Percentiles rank a stretch among this genome's conserved stretches.
These are phyloP conservation scores for Staphylotrichum tortipilum DNA, from an alignment of 495 filamentous ascomycete species.

Conservation along the genomic window DNA sequence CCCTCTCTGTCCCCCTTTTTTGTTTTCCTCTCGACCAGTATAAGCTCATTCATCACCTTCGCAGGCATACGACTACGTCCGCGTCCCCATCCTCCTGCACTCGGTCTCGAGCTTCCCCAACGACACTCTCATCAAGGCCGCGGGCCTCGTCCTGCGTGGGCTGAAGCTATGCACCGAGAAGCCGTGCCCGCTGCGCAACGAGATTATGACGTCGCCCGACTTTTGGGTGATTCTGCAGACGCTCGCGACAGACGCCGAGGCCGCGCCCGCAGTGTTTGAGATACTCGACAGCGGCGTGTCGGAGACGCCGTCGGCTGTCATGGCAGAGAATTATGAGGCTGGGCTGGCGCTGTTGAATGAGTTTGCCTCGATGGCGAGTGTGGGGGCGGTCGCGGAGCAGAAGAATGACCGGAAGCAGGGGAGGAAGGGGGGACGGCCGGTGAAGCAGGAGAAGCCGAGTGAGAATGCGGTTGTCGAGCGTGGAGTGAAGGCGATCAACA, in stretches of 20 bases:
- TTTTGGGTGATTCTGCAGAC: constrained; percentile 90
- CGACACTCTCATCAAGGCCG: constrained; percentile 64
- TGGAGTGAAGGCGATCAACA: constrained; percentile 68
- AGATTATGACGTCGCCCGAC: constrained; percentile 91
- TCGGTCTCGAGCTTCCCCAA: constrained; percentile 79
- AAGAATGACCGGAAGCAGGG: constrained; percentile 57
- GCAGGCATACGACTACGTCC: constrained; percentile 80
- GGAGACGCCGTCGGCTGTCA: constrained; percentile 61
- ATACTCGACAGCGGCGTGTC: constrained; percentile 67
- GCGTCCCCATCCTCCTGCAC: constrained; percentile 87
- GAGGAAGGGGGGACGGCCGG: constrained; percentile 33
- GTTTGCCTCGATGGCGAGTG: constrained; percentile 75
- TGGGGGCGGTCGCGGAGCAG: constrained; percentile 74
- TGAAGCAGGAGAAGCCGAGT: constrained; percentile 50
- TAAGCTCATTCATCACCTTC: too few relatives aligned
- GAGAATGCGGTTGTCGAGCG: constrained; percentile 70
- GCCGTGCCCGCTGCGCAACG: constrained; percentile 68
- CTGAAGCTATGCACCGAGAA: constrained; percentile 70
- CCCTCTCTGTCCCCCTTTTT: too few relatives aligned
- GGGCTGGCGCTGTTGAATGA: constrained; percentile 76
- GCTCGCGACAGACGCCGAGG: constrained; percentile 56
- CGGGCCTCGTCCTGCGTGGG: constrained; percentile 66
- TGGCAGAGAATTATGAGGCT: constrained; percentile 90
- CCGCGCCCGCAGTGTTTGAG: constrained; percentile 70
- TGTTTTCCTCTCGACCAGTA: too few relatives aligned